These are phyloP conservation scores for Neofusicoccum cordaticola DNA, from an alignment of 2,329 filamentous ascomycete genomes.

Conservation along the genomic window DNA sequence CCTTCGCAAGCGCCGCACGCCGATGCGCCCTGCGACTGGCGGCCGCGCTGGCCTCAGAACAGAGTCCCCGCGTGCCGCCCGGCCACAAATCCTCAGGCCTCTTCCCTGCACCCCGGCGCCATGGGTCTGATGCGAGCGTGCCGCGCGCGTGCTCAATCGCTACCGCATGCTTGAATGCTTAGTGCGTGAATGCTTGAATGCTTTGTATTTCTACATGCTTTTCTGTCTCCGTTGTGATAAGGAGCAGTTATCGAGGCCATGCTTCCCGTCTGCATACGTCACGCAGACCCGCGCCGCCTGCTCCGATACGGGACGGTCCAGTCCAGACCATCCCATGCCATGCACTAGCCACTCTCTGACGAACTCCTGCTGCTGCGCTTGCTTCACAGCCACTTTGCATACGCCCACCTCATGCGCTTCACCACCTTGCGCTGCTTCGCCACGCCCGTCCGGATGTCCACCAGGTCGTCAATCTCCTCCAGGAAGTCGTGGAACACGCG, in stretches of 20 bases:
- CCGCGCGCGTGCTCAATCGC: neutral
- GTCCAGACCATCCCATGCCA: neutral
- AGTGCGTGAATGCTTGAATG: neutral
- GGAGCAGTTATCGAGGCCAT: no score
- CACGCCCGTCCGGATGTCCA: constrained; percentile 74
- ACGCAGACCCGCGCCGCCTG: neutral
- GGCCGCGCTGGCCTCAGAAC: neutral
- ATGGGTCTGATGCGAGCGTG: neutral
- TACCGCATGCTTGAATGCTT: neutral
- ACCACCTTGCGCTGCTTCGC: constrained; percentile 75
- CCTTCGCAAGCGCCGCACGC: neutral
- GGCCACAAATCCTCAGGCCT: neutral
- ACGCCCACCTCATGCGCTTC: constrained; percentile 85
- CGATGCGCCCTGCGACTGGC: neutral
- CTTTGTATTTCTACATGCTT: neutral
- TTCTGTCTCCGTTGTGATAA: neutral
- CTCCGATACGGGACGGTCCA: neutral
- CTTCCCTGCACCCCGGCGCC: neutral
- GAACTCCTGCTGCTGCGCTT: neutral
- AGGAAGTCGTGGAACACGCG: constrained; percentile 80
- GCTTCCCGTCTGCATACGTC: neutral
- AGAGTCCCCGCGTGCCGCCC: neutral
- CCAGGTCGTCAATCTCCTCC: constrained; percentile 82
- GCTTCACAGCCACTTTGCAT: constrained; percentile 64
- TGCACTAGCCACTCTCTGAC: neutral